A percentile compares a stretch with the other conserved stretches of the same genome.
phyloP scores from a whole-genome alignment of 768 basidiomycete species.

The Pulveroboletus sp. region DNA sequence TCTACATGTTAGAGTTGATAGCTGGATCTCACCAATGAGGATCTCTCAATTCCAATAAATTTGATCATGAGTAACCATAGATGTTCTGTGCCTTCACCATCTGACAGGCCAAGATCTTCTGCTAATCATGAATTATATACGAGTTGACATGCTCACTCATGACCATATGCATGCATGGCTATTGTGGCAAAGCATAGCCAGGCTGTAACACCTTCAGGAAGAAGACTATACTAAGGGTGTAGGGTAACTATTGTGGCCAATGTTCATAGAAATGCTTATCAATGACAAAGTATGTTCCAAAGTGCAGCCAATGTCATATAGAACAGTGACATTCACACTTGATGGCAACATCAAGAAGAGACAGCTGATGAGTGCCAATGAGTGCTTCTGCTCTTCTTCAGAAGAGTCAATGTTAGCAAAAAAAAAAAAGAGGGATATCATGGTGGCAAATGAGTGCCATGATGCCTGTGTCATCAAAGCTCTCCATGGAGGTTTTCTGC shows the following conservation, averaged over 20 bases:
- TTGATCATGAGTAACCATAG: constrained; percentile 35
- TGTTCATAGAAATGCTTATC: too few relatives aligned
- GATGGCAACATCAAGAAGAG: background rate
- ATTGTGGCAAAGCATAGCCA: too few relatives aligned
- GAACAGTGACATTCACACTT: background rate
- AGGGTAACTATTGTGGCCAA: too few relatives aligned
- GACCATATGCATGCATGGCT: too few relatives aligned
- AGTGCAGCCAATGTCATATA: background rate
- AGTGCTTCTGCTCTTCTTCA: background rate
- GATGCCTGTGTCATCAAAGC: background rate
- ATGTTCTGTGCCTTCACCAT: constrained; percentile 7
- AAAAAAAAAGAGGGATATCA: background rate
- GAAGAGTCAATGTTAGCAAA: background rate
- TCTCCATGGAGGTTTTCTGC: background rate
- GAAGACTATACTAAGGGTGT: background rate
- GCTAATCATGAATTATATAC: background rate
- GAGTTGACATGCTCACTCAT: too few relatives aligned
- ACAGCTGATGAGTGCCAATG: background rate
- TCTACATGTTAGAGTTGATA: too few relatives aligned
- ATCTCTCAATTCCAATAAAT: constrained; percentile 33
- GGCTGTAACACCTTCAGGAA: background rate
- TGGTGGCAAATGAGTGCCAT: background rate
- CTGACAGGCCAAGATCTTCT: constrained; percentile 1
- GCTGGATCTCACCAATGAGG: constrained; percentile 31
- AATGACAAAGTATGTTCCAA: background rate